phyloP scores from a whole-genome alignment of 352 stramenopile species.

The Phytophthora pistaciae region DNA sequence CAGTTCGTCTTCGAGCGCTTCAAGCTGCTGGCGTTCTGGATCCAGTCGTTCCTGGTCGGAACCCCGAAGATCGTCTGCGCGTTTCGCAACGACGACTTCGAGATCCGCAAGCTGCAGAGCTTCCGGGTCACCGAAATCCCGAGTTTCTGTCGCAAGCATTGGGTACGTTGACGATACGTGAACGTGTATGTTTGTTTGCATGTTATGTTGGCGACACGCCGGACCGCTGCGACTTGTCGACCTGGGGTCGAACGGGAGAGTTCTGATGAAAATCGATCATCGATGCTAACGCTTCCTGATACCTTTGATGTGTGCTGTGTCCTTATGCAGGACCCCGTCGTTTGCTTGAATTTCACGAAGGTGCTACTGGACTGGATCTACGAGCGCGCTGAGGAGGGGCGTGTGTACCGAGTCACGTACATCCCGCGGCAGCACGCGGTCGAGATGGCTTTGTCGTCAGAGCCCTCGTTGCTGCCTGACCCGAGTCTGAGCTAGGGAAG shows the following conservation, averaged over 20 bases:
- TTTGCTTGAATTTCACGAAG: conserved; percentile 79
- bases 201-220: conserved; percentile 9
- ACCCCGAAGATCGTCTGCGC: conserved; percentile 77
- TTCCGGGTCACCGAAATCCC: conserved; percentile 74
- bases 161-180: conserved; percentile 45
- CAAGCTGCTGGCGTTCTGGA: conserved; percentile 87
- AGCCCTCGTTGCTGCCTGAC: conserved; percentile 46
- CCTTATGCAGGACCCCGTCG: conserved; percentile 44
- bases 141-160: conserved; percentile 74
- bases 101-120: conserved; percentile 69
- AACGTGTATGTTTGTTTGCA: background rate
- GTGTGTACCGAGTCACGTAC: conserved; percentile 62
- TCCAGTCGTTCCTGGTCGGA: conserved; percentile 84
- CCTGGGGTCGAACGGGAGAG: background rate
- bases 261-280: background rate
- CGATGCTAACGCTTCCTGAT: conserved; percentile 21
- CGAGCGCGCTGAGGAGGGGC: conserved; percentile 45
- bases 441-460: conserved; percentile 42
- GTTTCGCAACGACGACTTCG: conserved; percentile 74
- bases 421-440: conserved; percentile 55
- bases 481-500: background rate
- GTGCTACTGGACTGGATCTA: conserved; percentile 71
- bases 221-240: conserved; percentile 24
- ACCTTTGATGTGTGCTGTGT: conserved; percentile 16
- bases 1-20: conserved; percentile 80